phyloP scores from a whole-genome alignment of 352 stramenopile genomes.

The Peronospora farinosa region DNA sequence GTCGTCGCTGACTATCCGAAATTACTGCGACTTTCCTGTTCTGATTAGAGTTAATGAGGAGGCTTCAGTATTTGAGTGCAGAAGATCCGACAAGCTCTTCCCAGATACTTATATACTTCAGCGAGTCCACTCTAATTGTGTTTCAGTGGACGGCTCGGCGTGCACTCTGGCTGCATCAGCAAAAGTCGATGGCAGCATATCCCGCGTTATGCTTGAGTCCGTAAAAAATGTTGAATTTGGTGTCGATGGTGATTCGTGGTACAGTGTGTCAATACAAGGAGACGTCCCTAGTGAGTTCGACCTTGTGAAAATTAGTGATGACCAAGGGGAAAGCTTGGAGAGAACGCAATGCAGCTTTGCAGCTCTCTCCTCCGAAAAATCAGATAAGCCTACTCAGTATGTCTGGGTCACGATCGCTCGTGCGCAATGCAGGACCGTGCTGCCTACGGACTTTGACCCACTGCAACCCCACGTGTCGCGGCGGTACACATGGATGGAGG shows the following conservation, averaged over 20 bases:
- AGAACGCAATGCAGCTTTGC: conserved; percentile 26
- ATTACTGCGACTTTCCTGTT: conserved; percentile 39
- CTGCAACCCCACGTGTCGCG: conserved; percentile 33
- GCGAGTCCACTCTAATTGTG: conserved; percentile 22
- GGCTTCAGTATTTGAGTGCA: conserved; percentile 5
- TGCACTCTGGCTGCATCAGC: conserved; percentile 17
- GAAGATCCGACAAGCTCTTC: conserved; percentile 8
- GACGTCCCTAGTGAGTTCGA: conserved; percentile 44
- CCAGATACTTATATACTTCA: conserved; percentile 1
- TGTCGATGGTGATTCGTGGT: conserved; percentile 29
- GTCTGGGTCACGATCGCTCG: conserved; percentile 34
- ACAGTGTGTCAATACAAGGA: conserved; percentile 11
- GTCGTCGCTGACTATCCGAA: conserved; percentile 36
- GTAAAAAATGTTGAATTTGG: conserved; percentile 26
- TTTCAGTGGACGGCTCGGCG: conserved; percentile 26
- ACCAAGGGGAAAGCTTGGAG: conserved; percentile 10
- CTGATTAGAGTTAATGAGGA: conserved; percentile 31
- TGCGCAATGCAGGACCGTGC: conserved; percentile 30
- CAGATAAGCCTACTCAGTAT: conserved; percentile 22
- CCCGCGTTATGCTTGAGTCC: conserved; percentile 34
- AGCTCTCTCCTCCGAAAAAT: conserved; percentile 10
- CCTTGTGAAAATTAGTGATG: conserved; percentile 34
- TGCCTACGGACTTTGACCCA: conserved; percentile 45
- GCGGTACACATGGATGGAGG: conserved; percentile 50
- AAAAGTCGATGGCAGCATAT: conserved; percentile 1